These are phyloP conservation scores for Beauveria varroae DNA, from an alignment of 2,329 filamentous ascomycete species.

Conservation along the genomic window DNA sequence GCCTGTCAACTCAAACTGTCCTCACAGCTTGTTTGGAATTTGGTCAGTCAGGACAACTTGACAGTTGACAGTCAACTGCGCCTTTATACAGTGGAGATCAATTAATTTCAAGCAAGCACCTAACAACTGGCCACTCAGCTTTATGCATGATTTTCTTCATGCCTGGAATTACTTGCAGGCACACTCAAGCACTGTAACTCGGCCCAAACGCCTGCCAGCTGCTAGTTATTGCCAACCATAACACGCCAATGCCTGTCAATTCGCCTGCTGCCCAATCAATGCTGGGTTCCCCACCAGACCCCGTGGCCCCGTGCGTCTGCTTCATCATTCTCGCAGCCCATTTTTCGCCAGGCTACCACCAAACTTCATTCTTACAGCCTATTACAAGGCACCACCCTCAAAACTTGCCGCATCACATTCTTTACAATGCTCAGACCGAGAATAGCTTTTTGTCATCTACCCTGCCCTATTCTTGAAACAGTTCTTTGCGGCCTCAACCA, in stretches of 20 bases:
- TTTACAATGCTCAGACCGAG: neutral
- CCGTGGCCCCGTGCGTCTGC: neutral
- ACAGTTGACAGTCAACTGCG: too few species aligned
- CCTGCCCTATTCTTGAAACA: neutral
- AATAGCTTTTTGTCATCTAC: neutral
- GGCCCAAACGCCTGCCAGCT: neutral
- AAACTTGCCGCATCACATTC: neutral
- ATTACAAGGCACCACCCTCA: neutral
- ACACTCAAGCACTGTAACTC: neutral
- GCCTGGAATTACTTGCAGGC: too few species aligned
- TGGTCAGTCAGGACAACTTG: too few species aligned
- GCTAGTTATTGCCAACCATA: neutral
- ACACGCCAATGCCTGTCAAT: neutral
- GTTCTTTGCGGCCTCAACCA: neutral
- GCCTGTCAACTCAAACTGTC: too few species aligned
- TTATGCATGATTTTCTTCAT: too few species aligned
- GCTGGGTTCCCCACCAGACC: neutral
- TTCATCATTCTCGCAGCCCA: neutral
- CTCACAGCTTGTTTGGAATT: too few species aligned
- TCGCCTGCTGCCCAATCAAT: neutral
- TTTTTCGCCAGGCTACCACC: neutral
- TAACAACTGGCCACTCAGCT: too few species aligned
- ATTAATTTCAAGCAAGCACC: neutral
- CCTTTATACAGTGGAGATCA: neutral
- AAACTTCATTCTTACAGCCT: neutral